Evolutionary conservation across 495 filamentous ascomycete genomes (phyloP), one percentile per base, ranked within the genome.

Genomic region (Lophium mytilinum): DNA sequence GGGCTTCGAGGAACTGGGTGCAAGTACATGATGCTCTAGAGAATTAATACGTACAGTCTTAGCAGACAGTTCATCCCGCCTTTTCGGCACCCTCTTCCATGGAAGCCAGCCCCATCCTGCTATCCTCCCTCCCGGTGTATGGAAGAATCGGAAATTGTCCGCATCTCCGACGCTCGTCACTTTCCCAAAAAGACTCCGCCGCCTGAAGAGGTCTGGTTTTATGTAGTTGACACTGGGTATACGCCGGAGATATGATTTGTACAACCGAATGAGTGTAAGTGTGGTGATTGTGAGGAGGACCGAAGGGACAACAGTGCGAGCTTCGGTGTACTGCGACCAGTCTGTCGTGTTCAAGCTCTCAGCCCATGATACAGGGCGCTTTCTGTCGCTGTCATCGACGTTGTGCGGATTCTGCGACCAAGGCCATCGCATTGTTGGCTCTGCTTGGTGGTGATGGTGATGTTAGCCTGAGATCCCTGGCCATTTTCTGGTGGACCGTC

Each of bases 101-200:
- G 82, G 83, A 52, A 94, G 65, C 90, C 89, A 96, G 11, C 85
- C 90, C 94, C 94, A 98, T 49, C 93, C 93, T 11, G 84, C 77
- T 17, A 92, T 66, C 47, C 88, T 75, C 11, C 93, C 93, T 11
- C 94, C 93, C 0, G 93, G 93, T 0, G 90, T 96, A 71, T 98
- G 93, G 68, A 86, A 98, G 9, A 98, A 69, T 50, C 90, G 82
- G 68, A 98, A 96, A 60, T 90, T 90, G 67, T 98, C 93, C 0
- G 89, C 94, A 75, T 98, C 93, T 48, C 94, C 94, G 21, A 98
- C 93, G 59, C 87, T 90, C 30, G 93, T 96, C 3, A 96, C 93
- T 53, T 75, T 78, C 8, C 93, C 93, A 61, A 92, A 84, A 49
- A 97, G 61, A 51, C 80, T 88, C 56, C 89, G 78, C 50, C 73